Evolutionary conservation across 176 grass and related monocot genomes (phyloP).

Genomic region (Urochloa ruziziensis): DNA sequence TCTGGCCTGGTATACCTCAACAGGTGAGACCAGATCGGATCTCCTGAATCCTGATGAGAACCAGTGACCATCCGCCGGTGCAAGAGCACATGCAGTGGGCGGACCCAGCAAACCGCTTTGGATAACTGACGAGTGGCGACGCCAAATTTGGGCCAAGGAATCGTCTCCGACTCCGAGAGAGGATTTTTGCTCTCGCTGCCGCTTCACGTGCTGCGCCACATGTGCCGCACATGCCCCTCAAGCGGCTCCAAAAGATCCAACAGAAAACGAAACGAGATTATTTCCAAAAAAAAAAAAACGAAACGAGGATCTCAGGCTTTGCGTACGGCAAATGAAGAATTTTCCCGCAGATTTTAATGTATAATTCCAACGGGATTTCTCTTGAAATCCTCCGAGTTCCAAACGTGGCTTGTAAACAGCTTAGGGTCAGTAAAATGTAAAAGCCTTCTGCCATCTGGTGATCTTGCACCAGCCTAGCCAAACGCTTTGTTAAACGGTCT

Average conservation of each 20-base stretch:
- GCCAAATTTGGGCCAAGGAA: neutral
- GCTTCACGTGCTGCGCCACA: conserved; percentile 14
- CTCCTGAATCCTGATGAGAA: neutral
- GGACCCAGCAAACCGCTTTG: neutral
- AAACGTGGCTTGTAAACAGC: neutral
- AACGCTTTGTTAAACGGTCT: neutral
- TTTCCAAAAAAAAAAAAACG: no score
- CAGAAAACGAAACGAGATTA: no score
- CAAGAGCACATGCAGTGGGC: neutral
- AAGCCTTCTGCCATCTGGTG: neutral
- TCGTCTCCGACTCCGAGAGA: neutral
- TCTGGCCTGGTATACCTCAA: neutral
- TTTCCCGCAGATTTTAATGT: neutral
- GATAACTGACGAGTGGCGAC: neutral
- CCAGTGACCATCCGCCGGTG: neutral
- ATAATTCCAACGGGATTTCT: neutral
- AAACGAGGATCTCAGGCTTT: neutral
- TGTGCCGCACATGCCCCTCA: conserved; percentile 6
- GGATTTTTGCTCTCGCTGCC: neutral
- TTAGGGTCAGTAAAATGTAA: neutral
- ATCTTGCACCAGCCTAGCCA: neutral
- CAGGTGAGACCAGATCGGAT: neutral
- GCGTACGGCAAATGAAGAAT: neutral
- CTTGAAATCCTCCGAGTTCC: neutral
- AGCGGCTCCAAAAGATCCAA: neutral